A percentile compares a stretch with the other conserved stretches of the same genome.
phyloP scores from a whole-genome alignment of 306 rosid species.

The Ormosia emarginata region DNA sequence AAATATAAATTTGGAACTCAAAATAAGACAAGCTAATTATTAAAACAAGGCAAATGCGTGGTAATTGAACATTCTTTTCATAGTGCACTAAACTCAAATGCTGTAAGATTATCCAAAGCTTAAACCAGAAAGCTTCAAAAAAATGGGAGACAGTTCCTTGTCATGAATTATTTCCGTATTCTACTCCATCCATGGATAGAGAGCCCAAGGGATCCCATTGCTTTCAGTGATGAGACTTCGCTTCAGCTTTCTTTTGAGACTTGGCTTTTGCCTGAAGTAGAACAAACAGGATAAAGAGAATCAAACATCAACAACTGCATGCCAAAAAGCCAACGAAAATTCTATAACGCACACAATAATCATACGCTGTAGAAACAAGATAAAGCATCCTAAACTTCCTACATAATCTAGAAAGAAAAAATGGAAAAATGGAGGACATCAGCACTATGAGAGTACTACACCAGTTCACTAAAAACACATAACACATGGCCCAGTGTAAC shows the following conservation, averaged over 20 bases:
- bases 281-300: background rate
- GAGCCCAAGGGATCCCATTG: slow-evolving; percentile 1
- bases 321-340: background rate
- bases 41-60: slow-evolving; percentile 13
- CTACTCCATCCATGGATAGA: slow-evolving; percentile 30
- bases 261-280: slow-evolving; percentile 77
- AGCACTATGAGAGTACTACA: background rate
- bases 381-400: background rate
- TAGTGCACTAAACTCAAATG: slow-evolving; percentile 34
- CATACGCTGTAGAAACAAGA: background rate
- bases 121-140: slow-evolving; percentile 25
- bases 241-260: slow-evolving; percentile 60
- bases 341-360: background rate
- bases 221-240: slow-evolving; percentile 73
- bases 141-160: slow-evolving; percentile 26
- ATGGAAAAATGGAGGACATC: background rate
- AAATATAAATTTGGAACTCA: slow-evolving; percentile 15
- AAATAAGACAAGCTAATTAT: slow-evolving; percentile 16
- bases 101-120: slow-evolving; percentile 21
- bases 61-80: slow-evolving; percentile 7
- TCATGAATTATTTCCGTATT: slow-evolving; percentile 50
- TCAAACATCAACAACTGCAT: background rate
- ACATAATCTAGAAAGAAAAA: background rate
- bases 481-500: background rate
- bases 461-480: background rate